A percentile compares a stretch with the other conserved stretches of the same genome.
phyloP scores from a whole-genome alignment of 306 rosid genomes.

The Cajanus cajan region DNA sequence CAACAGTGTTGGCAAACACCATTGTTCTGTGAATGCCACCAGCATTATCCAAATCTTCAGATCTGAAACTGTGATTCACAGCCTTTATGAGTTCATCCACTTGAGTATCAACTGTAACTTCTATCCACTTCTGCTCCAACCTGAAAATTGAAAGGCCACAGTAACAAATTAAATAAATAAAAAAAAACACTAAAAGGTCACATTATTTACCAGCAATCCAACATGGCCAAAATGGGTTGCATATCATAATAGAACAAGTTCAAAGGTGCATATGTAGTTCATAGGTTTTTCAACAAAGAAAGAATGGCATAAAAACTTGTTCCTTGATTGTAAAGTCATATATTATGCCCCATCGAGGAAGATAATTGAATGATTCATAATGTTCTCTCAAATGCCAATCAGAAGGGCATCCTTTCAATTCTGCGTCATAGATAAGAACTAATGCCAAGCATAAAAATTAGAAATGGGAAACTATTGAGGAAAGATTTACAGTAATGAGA shows the following conservation, averaged over 20 bases:
- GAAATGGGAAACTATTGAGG: not conserved
- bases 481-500: not conserved
- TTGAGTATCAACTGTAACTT: conserved; percentile 74
- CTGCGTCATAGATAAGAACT: not conserved
- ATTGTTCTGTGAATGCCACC: conserved; percentile 63
- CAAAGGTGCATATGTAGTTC: not conserved
- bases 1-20: conserved; percentile 92
- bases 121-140: conserved; percentile 87
- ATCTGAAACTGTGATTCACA: conserved; percentile 52
- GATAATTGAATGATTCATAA: conserved; percentile 7
- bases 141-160: conserved; percentile 46
- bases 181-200: not conserved
- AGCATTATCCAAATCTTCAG: conserved; percentile 44
- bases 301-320: not conserved
- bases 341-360: not conserved
- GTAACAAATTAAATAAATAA: not conserved
- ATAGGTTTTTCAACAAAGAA: not conserved
- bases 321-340: not conserved
- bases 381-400: not conserved
- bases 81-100: conserved; percentile 83
- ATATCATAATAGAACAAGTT: conserved; percentile 14
- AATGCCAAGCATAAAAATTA: not conserved
- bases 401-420: not conserved
- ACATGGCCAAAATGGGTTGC: not conserved
- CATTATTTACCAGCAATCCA: not conserved